phyloP scores from a whole-genome alignment of 2,329 filamentous ascomycete species.

The Colletotrichum paranaense region DNA sequence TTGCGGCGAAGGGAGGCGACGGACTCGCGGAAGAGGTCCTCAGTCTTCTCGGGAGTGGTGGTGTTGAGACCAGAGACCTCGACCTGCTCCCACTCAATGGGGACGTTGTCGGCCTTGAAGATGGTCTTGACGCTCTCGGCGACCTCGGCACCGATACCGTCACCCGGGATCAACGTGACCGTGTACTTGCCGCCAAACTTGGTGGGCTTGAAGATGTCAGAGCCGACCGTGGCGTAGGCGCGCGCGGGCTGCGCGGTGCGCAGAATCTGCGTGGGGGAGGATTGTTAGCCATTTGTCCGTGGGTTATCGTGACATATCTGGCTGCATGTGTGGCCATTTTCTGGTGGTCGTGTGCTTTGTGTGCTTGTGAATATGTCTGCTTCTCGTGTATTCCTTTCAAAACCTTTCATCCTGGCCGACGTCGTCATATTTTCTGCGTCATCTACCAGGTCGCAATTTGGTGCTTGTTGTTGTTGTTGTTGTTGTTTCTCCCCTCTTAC shows the following conservation, averaged over 20 bases:
- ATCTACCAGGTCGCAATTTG: background rate
- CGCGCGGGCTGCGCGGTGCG: conserved; percentile 60
- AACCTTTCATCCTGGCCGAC: background rate
- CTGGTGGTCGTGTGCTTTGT: conserved; percentile 68
- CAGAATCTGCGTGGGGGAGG: conserved; percentile 56
- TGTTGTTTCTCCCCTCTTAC: background rate
- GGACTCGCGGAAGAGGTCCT: conserved; percentile 95
- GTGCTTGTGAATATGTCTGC: conserved; percentile 10
- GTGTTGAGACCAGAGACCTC: conserved; percentile 92
- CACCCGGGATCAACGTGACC: conserved; percentile 97
- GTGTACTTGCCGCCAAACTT: conserved; percentile 99
- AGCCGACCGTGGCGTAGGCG: conserved; percentile 83
- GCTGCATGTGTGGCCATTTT: conserved; percentile 44
- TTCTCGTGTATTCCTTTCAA: background rate
- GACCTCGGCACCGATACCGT: conserved; percentile 98
- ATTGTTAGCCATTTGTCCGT: conserved; percentile 26
- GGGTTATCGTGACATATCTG: conserved; percentile 38
- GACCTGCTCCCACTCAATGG: conserved; percentile 98
- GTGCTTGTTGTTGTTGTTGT: background rate
- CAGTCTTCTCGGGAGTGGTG: conserved; percentile 82
- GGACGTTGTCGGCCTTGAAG: conserved; percentile 99
- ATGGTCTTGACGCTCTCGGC: conserved; percentile 98
- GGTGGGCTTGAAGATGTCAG: conserved; percentile 98
- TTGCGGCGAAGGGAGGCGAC: conserved; percentile 97
- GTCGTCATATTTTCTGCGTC: background rate